These are phyloP conservation scores for Boletus barrowsii DNA, from an alignment of 768 basidiomycete species.

Conservation along the genomic window DNA sequence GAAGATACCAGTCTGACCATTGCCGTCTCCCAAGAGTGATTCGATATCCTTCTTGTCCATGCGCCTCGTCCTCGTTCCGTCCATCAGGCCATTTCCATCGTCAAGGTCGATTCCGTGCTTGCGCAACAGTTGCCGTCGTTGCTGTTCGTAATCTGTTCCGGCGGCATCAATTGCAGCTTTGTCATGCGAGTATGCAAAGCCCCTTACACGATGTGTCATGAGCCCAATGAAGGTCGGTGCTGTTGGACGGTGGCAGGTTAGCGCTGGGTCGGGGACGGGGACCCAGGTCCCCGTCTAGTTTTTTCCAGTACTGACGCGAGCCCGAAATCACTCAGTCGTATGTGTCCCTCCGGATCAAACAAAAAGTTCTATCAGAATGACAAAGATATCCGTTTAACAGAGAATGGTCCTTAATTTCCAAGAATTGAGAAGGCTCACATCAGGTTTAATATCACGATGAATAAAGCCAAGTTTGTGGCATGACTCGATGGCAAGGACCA, in stretches of 20 bases:
- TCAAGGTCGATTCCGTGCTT: slow-evolving; percentile 96
- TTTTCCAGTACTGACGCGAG: slow-evolving; percentile 68
- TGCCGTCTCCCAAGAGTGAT: slow-evolving; percentile 76
- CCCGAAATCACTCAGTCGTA: slow-evolving; percentile 94
- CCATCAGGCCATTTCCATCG: slow-evolving; percentile 61
- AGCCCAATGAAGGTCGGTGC: slow-evolving; percentile 93
- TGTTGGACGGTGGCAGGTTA: slow-evolving; percentile 34
- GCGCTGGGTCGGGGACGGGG: slow-evolving; percentile 11
- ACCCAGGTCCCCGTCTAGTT: slow-evolving; percentile 21
- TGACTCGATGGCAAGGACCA: slow-evolving; percentile 90
- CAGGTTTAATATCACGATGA: slow-evolving; percentile 96
- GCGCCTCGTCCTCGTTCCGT: slow-evolving; percentile 71
- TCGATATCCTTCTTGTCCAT: slow-evolving; percentile 83
- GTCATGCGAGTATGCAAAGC: slow-evolving; percentile 2
- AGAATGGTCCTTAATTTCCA: slow-evolving; percentile 29
- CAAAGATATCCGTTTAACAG: slow-evolving; percentile 23
- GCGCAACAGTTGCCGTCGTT: slow-evolving; percentile 79
- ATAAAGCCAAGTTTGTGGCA: slow-evolving; percentile 96
- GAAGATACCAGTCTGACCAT: slow-evolving; percentile 80
- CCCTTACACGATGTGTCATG: slow-evolving; percentile 86
- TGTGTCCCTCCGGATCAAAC: slow-evolving; percentile 90
- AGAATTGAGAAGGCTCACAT: slow-evolving; percentile 49
- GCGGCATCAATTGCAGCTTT: slow-evolving; percentile 14
- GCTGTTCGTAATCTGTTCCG: slow-evolving; percentile 84
- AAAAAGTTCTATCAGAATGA: slow-evolving; percentile 76